phyloP scores from a whole-genome alignment of 495 filamentous ascomycete genomes.

The Neurospora terricola region DNA sequence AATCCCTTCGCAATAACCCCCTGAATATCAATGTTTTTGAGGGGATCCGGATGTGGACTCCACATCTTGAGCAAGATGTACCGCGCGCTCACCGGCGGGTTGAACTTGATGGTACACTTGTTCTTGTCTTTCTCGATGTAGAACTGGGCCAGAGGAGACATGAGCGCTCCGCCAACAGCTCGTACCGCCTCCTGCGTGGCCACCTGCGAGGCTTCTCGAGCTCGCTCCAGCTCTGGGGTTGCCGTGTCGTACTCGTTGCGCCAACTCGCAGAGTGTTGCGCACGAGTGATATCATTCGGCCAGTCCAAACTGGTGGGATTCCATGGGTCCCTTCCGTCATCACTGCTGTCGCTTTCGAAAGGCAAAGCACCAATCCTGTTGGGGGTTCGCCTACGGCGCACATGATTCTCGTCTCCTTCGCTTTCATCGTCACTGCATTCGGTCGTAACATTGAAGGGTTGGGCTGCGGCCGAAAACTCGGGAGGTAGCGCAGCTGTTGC shows the following conservation, averaged over 20 bases:
- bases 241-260: constrained; percentile 5
- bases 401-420: constrained; percentile 21
- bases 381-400: constrained; percentile 19
- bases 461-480: constrained; percentile 34
- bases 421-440: constrained; percentile 45
- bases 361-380: constrained; percentile 41
- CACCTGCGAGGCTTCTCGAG: constrained; percentile 41
- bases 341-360: constrained; percentile 38
- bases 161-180: constrained; percentile 42
- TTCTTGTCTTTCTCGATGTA: constrained; percentile 71
- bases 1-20: constrained; percentile 70
- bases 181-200: constrained; percentile 46
- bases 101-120: constrained; percentile 79
- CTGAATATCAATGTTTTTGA: constrained; percentile 76
- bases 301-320: constrained; percentile 3
- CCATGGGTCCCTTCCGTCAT: constrained; percentile 21
- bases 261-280: background rate
- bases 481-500: constrained; percentile 40
- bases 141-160: constrained; percentile 67
- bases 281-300: background rate
- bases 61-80: constrained; percentile 81
- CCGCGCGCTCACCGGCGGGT: constrained; percentile 74
- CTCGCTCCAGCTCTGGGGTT: constrained; percentile 36
- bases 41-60: constrained; percentile 50
- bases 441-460: constrained; percentile 38